Evolutionary conservation across 768 basidiomycete species (phyloP).

Genomic region (Hericium erinaceus): DNA sequence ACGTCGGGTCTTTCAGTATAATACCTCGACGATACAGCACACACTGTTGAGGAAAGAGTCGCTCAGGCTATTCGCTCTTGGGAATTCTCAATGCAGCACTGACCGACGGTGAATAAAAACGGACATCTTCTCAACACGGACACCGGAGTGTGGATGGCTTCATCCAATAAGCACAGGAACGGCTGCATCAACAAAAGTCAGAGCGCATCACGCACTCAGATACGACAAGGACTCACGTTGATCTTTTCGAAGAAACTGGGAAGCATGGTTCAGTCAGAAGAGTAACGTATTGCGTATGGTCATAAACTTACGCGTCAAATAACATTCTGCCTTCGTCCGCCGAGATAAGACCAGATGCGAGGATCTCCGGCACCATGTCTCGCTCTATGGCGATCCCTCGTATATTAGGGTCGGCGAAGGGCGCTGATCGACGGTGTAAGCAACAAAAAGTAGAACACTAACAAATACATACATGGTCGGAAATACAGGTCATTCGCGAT

Average conservation of each 20-base stretch:
- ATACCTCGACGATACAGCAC: constrained; percentile 61
- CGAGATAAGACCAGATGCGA: constrained; percentile 22
- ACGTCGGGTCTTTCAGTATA: constrained; percentile 47
- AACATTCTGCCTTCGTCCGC: constrained; percentile 20
- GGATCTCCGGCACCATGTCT: constrained; percentile 22
- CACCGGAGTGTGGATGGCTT: constrained; percentile 43
- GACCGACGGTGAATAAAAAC: constrained; percentile 53
- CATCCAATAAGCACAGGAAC: constrained; percentile 50
- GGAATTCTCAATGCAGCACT: constrained; percentile 17
- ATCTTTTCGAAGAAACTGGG: constrained; percentile 44
- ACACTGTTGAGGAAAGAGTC: constrained; percentile 34
- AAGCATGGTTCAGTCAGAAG: not conserved
- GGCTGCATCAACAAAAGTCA: constrained; percentile 27
- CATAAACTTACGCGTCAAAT: constrained; percentile 21
- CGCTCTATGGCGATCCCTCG: constrained; percentile 25
- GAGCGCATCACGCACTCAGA: constrained; percentile 20
- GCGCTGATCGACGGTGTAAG: constrained; percentile 11
- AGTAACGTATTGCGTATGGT: not conserved
- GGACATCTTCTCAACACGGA: constrained; percentile 45
- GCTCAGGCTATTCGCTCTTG: not conserved
- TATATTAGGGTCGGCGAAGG: constrained; percentile 21
- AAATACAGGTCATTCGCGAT: constrained; percentile 13
- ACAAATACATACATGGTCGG: constrained; percentile 4
- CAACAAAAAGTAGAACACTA: not conserved
- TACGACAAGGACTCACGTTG: constrained; percentile 29